Evolutionary conservation across 73 alveolate genomes (phyloP), one percentile per base, ranked within the genome.

Genomic region (Paramecium bursaria): DNA sequence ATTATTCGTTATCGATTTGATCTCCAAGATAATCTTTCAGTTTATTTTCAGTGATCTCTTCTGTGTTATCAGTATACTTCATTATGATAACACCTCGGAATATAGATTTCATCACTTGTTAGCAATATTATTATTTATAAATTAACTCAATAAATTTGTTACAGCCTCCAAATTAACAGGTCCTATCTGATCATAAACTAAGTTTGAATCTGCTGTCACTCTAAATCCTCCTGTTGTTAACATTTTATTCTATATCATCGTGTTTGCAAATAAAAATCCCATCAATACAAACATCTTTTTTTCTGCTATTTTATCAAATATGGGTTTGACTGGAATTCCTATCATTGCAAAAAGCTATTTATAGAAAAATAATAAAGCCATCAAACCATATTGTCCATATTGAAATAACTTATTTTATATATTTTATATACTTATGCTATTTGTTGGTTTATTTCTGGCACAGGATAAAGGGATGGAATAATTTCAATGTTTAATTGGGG

Each of bases 21-120:
- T 67, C 54, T 14, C 44, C 19, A 3, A 67, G 42, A 42, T 67
- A 67, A 33, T 67, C 82, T 4, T 67, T 67, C 0, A 67, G 19
- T 67, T 67, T 7, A 39, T 67, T 47, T 21, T 21, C 39, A 19
- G 82, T 35, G 13, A 67, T 0, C 50, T 67, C 82, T 67, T 67
- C 82, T 19, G 33, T 25, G 22, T 67, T 67, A 11, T 67, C 60
- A 17, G 82, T 67, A 2, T 61, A 61, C 42, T 61, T 61, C 52
- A 61, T 67, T 30, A 67, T 67, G 10, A 67, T 39, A 44, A 67
- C 61, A 9, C 61, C 82, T 25, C 60, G 53, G 44, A 67, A 39
- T 39, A 67, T 67, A 39, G 82, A 15, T 67, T 67, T 67, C 82
- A 67, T 67, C n/a, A n/a, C n/a, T n/a, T n/a, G n/a, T n/a, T n/a